A percentile compares a stretch with the other conserved stretches of the same genome.
Conservation (phyloP, 2,329 filamentous ascomycete genomes). For the Camillea tinctor region DNA sequence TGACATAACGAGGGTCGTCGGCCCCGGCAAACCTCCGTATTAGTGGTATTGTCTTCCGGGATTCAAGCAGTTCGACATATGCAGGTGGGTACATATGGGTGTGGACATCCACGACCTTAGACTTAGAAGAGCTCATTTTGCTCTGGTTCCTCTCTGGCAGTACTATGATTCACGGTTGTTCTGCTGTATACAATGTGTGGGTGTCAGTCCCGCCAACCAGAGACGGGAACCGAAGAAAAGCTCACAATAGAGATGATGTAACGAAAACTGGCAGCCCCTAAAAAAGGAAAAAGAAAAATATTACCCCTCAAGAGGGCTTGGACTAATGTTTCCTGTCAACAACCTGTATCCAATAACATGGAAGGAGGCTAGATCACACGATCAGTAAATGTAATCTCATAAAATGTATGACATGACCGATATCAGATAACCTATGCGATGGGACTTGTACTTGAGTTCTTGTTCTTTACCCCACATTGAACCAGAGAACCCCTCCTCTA, state of each 20-base stretch:
- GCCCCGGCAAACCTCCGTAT: conserved; percentile 63
- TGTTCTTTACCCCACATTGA: not conserved
- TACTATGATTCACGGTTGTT: not conserved
- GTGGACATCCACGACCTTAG: conserved; percentile 62
- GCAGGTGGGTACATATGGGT: conserved; percentile 68
- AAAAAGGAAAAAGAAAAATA: too few relatives aligned
- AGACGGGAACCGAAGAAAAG: not conserved
- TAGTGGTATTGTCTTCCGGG: conserved; percentile 64
- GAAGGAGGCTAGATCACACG: not conserved
- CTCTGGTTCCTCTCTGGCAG: not conserved
- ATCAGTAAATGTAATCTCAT: not conserved
- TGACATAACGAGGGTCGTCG: conserved; percentile 62
- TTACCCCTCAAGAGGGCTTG: not conserved
- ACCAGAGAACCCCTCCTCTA: not conserved
- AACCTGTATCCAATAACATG: not conserved
- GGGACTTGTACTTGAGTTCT: not conserved
- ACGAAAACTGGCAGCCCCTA: not conserved
- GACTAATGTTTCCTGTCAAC: not conserved
- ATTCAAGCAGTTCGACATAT: conserved; percentile 60
- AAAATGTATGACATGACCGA: not conserved
- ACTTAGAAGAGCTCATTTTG: conserved; percentile 36
- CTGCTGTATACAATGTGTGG: not conserved
- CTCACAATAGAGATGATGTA: not conserved
- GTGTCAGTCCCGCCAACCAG: not conserved
- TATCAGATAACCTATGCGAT: not conserved